These are phyloP conservation scores for Diddensiella santjacobensis DNA, from an alignment of 805 yeast species.

Conservation along the genomic window DNA sequence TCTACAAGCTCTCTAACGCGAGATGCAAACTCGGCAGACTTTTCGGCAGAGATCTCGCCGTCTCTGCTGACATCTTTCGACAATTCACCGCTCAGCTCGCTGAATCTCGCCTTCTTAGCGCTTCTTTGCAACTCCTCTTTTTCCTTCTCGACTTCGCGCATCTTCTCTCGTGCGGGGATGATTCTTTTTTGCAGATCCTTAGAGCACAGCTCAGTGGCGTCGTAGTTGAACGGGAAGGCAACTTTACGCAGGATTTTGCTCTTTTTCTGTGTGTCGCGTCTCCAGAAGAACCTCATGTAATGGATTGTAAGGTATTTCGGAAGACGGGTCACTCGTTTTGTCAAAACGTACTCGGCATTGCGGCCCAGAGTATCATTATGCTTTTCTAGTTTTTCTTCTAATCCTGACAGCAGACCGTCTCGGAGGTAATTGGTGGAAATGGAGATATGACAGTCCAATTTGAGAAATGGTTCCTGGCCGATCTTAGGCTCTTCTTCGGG, in stretches of 20 bases:
- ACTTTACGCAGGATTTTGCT: conserved; percentile 93
- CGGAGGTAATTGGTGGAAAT: conserved; percentile 81
- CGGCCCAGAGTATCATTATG: conserved; percentile 64
- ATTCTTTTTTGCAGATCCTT: conserved; percentile 67
- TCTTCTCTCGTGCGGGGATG: conserved; percentile 67
- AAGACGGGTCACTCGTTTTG: conserved; percentile 58
- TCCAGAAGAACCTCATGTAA: conserved; percentile 95
- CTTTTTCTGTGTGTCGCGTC: conserved; percentile 83
- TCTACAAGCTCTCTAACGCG: conserved; percentile 35
- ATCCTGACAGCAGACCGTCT: conserved; percentile 73
- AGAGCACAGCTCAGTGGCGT: conserved; percentile 79
- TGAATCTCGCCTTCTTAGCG: conserved; percentile 56
- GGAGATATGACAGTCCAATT: conserved; percentile 85
- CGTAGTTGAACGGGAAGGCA: conserved; percentile 81
- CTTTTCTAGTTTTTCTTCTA: conserved; percentile 76
- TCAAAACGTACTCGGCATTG: conserved; percentile 66
- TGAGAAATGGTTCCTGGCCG: conserved; percentile 57
- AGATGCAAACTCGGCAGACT: conserved; percentile 25
- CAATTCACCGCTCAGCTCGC: conserved; percentile 31
- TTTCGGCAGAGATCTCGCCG: conserved; percentile 21
- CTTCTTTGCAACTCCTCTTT: conserved; percentile 69
- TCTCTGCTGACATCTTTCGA: conserved; percentile 38
- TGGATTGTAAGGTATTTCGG: conserved; percentile 89
- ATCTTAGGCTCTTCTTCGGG: conserved; percentile 42
- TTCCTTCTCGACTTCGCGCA: conserved; percentile 71